Evolutionary conservation across 768 basidiomycete species (phyloP).

Genomic region (Tylopilus sp.): DNA sequence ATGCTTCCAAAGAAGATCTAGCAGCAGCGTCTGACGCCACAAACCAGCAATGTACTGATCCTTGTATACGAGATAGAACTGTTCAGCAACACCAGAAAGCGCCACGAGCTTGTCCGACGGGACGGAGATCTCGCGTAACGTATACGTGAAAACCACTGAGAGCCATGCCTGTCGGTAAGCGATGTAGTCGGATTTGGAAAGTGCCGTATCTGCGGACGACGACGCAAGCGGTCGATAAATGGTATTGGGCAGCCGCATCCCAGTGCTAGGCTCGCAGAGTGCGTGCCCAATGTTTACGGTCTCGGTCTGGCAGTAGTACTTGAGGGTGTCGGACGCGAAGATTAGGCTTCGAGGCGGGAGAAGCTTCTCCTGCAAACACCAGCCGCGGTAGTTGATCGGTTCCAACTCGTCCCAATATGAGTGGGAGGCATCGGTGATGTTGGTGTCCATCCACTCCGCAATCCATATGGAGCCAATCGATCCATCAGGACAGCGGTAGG

Average conservation of each 20-base stretch:
- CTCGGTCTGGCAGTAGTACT: conserved; percentile 3
- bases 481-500: background rate
- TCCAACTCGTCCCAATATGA: conserved; percentile 1
- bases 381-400: background rate
- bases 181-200: background rate
- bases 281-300: background rate
- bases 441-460: background rate
- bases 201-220: background rate
- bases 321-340: conserved; percentile 1
- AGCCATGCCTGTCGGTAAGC: background rate
- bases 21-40: background rate
- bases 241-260: background rate
- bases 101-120: background rate
- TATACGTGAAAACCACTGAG: background rate
- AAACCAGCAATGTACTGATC: background rate
- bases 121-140: background rate
- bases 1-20: background rate
- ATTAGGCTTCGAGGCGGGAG: background rate
- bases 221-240: background rate
- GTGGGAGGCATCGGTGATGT: background rate
- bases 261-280: background rate
- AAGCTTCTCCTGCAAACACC: conserved; percentile 5
- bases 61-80: background rate
- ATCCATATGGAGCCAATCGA: conserved; percentile 1
- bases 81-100: background rate